Evolutionary conservation across 2,329 filamentous ascomycete genomes (phyloP).

Genomic region (Amylocarpus encephaloides): DNA sequence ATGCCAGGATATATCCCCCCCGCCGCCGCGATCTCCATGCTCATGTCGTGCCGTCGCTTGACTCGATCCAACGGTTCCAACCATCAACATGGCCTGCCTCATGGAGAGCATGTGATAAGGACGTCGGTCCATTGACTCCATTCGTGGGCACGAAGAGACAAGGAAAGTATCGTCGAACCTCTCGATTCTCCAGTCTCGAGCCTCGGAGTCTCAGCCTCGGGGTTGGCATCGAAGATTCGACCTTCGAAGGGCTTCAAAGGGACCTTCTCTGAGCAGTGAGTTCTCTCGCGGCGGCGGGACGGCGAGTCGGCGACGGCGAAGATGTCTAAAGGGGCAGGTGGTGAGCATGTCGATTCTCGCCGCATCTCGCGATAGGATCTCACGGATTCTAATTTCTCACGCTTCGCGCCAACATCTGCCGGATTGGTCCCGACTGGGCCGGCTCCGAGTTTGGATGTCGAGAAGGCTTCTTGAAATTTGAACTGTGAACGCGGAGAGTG

Average conservation of each 20-base stretch:
- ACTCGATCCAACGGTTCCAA: too few species aligned
- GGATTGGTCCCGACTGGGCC: neutral
- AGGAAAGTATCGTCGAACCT: neutral
- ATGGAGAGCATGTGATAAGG: neutral
- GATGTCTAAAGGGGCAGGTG: neutral
- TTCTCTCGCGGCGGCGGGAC: neutral
- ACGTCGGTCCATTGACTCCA: neutral
- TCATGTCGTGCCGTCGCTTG: too few species aligned
- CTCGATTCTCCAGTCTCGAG: neutral
- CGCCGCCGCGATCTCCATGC: too few species aligned
- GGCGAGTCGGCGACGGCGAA: neutral
- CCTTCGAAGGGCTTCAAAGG: too few species aligned
- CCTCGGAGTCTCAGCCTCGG: constrained; percentile 1
- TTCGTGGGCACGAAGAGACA: neutral
- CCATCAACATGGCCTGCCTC: too few species aligned
- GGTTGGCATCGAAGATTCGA: neutral
- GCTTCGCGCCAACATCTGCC: neutral
- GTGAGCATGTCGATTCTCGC: too few species aligned
- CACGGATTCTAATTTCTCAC: too few species aligned
- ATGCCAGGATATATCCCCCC: too few species aligned
- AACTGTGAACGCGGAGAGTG: constrained; percentile 4
- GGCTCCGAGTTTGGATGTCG: neutral
- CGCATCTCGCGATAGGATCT: too few species aligned
- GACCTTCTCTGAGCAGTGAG: too few species aligned
- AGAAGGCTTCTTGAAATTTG: neutral